These are phyloP conservation scores for Cladosporium sp. DNA, from an alignment of 2,329 filamentous ascomycete species.

Conservation along the genomic window DNA sequence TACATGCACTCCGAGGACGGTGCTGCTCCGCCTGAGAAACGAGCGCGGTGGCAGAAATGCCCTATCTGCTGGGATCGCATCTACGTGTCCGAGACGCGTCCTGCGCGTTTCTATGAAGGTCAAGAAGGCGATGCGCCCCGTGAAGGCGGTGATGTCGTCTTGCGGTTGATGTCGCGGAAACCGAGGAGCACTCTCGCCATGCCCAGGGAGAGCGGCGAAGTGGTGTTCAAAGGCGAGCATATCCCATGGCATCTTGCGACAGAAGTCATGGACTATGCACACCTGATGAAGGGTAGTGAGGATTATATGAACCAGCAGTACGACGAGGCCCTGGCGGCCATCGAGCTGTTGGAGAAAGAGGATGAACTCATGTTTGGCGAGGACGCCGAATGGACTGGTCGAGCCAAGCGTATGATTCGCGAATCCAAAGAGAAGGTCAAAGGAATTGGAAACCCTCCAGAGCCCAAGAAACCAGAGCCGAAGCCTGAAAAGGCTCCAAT, in stretches of 20 bases:
- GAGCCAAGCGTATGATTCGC: conserved; percentile 70
- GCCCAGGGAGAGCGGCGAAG: conserved; percentile 74
- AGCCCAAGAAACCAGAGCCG: conserved; percentile 44
- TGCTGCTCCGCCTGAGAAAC: conserved; percentile 62
- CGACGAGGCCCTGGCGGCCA: conserved; percentile 69
- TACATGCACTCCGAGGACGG: conserved; percentile 88
- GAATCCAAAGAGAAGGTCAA: conserved; percentile 71
- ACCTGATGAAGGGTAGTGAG: conserved; percentile 89
- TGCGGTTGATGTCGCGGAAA: conserved; percentile 78
- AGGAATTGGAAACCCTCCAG: conserved; percentile 63
- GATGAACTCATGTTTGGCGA: conserved; percentile 91
- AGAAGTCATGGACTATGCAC: conserved; percentile 89
- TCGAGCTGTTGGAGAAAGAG: conserved; percentile 74
- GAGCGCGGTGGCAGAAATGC: conserved; percentile 84
- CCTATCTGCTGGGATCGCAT: conserved; percentile 92
- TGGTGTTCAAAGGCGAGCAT: conserved; percentile 64
- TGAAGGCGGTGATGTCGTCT: conserved; percentile 82
- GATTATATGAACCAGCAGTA: conserved; percentile 82
- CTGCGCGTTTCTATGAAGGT: conserved; percentile 85
- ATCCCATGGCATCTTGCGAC: conserved; percentile 94
- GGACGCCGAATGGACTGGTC: conserved; percentile 87
- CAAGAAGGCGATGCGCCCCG: conserved; percentile 78
- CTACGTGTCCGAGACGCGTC: conserved; percentile 84
- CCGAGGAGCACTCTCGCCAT: conserved; percentile 80
- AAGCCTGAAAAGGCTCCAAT: conserved; percentile 40